These are phyloP conservation scores for Alternaria sp. DNA, from an alignment of 2,329 filamentous ascomycete genomes.

Conservation along the genomic window DNA sequence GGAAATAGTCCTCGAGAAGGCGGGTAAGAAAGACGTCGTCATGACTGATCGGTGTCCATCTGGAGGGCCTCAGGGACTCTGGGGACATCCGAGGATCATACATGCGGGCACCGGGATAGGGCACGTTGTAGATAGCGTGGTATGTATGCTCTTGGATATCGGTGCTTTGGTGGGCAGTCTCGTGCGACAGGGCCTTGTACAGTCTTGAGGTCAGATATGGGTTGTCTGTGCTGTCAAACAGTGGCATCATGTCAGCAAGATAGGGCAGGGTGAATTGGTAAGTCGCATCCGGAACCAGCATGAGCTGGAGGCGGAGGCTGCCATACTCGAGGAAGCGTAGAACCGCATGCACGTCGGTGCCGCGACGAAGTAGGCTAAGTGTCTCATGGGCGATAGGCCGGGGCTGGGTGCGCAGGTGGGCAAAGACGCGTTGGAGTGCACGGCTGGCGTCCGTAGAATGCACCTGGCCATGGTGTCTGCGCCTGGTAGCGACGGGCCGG, in stretches of 20 bases:
- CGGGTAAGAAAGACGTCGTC: slow-evolving; percentile 16
- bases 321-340: slow-evolving; percentile 10
- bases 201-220: slow-evolving; percentile 7
- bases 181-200: not conserved
- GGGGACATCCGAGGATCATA: slow-evolving; percentile 11
- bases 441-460: not conserved
- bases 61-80: slow-evolving; percentile 4
- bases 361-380: not conserved
- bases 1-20: slow-evolving; percentile 21
- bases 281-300: not conserved
- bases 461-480: slow-evolving; percentile 2
- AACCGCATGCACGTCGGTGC: not conserved
- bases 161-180: not conserved
- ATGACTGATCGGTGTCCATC: slow-evolving; percentile 14
- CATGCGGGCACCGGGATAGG: slow-evolving; percentile 10
- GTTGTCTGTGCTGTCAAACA: not conserved
- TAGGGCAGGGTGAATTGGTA: slow-evolving; percentile 9
- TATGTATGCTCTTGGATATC: not conserved
- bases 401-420: slow-evolving; percentile 9
- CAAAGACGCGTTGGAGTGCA: slow-evolving; percentile 7
- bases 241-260: slow-evolving; percentile 6
- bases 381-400: not conserved
- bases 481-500: slow-evolving; percentile 3
- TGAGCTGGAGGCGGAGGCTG: slow-evolving; percentile 8
- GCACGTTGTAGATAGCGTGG: slow-evolving; percentile 4